phyloP scores from a whole-genome alignment of 768 basidiomycete species.

The Termitomyces sp. region DNA sequence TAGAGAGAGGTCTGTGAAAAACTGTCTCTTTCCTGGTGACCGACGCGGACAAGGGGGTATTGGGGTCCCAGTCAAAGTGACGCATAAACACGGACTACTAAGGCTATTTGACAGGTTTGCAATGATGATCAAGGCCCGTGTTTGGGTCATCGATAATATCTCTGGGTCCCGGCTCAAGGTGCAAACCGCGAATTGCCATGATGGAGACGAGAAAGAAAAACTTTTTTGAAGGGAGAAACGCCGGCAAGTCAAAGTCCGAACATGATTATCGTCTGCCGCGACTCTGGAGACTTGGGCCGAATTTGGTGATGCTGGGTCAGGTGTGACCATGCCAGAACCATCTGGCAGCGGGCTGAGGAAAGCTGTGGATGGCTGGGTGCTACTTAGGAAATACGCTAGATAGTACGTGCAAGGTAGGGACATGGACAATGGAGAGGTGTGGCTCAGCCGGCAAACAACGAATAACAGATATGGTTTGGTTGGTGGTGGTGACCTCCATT shows the following conservation, averaged over 20 bases:
- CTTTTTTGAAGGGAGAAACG: neutral
- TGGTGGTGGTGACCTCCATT: conserved; percentile 32
- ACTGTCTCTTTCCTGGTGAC: neutral
- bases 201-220: conserved; percentile 2
- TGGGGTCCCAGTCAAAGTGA: neutral
- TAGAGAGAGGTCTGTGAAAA: neutral
- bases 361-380: neutral
- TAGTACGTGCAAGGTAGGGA: neutral
- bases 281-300: conserved; percentile 1
- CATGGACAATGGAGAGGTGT: conserved; percentile 8
- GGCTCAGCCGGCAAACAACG: conserved; percentile 29
- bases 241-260: conserved; percentile 13
- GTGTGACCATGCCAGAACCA: conserved; percentile 10
- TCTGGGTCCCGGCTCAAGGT: neutral
- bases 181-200: conserved; percentile 5
- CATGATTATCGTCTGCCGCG: conserved; percentile 3
- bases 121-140: neutral
- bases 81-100: neutral
- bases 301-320: conserved; percentile 5
- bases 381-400: neutral
- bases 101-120: neutral
- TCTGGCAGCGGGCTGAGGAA: neutral
- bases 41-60: neutral
- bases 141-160: neutral
- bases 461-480: conserved; percentile 21